Evolutionary conservation across 164 flowering plant species (phyloP).

Genomic region (Euptelea pleiosperma): DNA sequence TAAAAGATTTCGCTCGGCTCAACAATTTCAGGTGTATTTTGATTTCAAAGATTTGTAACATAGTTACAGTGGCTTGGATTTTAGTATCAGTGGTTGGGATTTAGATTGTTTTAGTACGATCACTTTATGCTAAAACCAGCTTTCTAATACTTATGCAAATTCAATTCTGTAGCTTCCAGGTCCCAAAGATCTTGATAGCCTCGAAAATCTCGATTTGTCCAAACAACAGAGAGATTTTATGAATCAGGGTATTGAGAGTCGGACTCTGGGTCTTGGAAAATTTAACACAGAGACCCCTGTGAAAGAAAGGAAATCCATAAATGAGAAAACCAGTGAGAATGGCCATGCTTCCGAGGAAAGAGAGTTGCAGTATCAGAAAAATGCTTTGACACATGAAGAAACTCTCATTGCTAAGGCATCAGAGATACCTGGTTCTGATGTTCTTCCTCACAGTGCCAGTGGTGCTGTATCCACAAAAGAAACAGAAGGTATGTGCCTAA

Average conservation of each 20-base stretch:
- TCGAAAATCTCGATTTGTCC: conserved; percentile 13
- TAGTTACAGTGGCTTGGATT: background rate
- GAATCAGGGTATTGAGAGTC: conserved; percentile 17
- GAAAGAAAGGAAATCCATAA: conserved; percentile 4
- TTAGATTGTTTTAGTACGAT: background rate
- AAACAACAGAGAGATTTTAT: conserved; percentile 15
- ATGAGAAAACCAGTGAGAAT: conserved; percentile 16
- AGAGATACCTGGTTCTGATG: conserved; percentile 18
- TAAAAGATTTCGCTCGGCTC: no score
- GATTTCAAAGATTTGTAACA: background rate
- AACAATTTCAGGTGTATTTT: background rate
- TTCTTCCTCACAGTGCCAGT: conserved; percentile 11
- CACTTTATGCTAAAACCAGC: background rate
- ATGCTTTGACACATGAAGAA: conserved; percentile 21
- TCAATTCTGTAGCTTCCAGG: conserved; percentile 34
- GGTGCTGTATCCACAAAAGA: conserved; percentile 11
- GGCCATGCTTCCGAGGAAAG: conserved; percentile 12
- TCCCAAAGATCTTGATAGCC: conserved; percentile 12
- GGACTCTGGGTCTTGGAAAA: conserved; percentile 16
- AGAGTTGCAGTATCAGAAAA: conserved; percentile 16
- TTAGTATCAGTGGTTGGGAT: no score
- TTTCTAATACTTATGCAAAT: conserved; percentile 12
- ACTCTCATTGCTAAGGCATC: conserved; percentile 11
- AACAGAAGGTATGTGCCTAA: conserved; percentile 10
- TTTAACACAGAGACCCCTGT: conserved; percentile 5